Base-by-base conservation (phyloP, 306 rosid genomes). In the Fragaria nilgerrensis region DNA sequence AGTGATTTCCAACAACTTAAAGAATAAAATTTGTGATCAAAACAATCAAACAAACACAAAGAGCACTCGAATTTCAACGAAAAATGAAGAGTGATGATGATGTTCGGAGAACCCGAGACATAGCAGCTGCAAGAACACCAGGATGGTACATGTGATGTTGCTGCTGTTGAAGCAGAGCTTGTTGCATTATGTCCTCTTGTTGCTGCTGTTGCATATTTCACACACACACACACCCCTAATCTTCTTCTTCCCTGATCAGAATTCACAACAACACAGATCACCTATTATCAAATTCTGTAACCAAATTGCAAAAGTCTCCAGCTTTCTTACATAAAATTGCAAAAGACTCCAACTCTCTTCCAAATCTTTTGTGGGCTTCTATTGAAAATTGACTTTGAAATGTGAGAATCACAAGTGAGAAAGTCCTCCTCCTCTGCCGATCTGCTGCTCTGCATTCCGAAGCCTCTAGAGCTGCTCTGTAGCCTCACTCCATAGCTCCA, bases 121-220 rank as follows among this genome's bases (percentile, higher is more conserved):
- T 86, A 29, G 96, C 89, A 73, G 96, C 91, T 9, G 93, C 96
- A 41, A 90, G 81, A 83, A 88, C 84, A 47, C 93, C 93, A 34
- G 96, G 96, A 68, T 90, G 96, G 45, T 90, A 90, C 88, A 90
- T 85, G 75, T 84, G 91, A 56, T 87, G 93, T 29, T 90, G 96
- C 63, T 87, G 92, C 32, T 90, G 96, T 63, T 90, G 96, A 63
- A 90, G 91, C 82, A 90, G 83, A 6, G 91, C 93, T 87, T 88
- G 93, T 73, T 87, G 93, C 91, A 88, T 88, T 73, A 90, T 86
- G 55, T 88, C 91, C 74, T 82, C 77, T 52, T 82, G 70, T 78
- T 89, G 88, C 70, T 88, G 94, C 65, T 90, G 96, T 83, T 88
- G 88, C 96, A 88, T 88, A 74, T 86, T 86, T 82, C 78, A 61